Evolutionary conservation across 2,329 filamentous ascomycete species (phyloP).

Genomic region (Stachybotrys echinatus): DNA sequence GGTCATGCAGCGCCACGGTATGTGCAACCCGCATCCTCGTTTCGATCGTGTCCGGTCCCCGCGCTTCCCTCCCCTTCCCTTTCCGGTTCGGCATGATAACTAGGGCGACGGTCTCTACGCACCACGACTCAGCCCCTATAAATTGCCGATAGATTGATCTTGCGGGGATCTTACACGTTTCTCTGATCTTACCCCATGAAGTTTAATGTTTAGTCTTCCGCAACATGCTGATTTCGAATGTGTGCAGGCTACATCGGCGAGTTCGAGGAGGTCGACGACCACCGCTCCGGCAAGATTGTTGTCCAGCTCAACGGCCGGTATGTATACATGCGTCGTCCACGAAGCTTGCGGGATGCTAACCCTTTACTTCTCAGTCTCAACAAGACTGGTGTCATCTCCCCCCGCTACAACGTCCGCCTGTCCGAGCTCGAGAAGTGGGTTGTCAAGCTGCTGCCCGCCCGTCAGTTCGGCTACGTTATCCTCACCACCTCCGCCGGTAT

Average conservation of each 20-base stretch:
- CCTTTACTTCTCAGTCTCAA: slow-evolving; percentile 56
- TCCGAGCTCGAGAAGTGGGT: slow-evolving; percentile 99
- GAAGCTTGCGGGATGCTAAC: too few species aligned
- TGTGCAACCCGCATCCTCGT: slow-evolving; percentile 32
- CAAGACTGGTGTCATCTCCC: slow-evolving; percentile 99
- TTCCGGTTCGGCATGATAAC: slow-evolving; percentile 94
- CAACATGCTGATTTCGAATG: slow-evolving; percentile 66
- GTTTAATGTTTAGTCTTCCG: slow-evolving; percentile 91
- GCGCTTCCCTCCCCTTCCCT: slow-evolving; percentile 3
- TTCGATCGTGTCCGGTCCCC: background rate
- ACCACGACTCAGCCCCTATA: slow-evolving; percentile 98
- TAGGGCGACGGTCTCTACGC: slow-evolving; percentile 83
- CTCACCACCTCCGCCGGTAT: slow-evolving; percentile 98
- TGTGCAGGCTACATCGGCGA: slow-evolving; percentile 91
- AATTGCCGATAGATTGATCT: slow-evolving; percentile 93
- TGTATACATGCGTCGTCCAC: too few species aligned
- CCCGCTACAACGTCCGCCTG: slow-evolving; percentile 99
- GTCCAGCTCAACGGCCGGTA: slow-evolving; percentile 95
- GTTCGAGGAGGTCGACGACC: slow-evolving; percentile 99
- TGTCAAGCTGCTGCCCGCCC: slow-evolving; percentile 95
- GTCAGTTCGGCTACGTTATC: slow-evolving; percentile 99
- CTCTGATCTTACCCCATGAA: slow-evolving; percentile 63
- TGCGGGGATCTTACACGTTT: slow-evolving; percentile 95
- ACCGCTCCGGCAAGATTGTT: slow-evolving; percentile 99
- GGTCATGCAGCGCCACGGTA: slow-evolving; percentile 99